Conservation (phyloP, 768 basidiomycete genomes). For the Rubroboletus pulcherrimus region DNA sequence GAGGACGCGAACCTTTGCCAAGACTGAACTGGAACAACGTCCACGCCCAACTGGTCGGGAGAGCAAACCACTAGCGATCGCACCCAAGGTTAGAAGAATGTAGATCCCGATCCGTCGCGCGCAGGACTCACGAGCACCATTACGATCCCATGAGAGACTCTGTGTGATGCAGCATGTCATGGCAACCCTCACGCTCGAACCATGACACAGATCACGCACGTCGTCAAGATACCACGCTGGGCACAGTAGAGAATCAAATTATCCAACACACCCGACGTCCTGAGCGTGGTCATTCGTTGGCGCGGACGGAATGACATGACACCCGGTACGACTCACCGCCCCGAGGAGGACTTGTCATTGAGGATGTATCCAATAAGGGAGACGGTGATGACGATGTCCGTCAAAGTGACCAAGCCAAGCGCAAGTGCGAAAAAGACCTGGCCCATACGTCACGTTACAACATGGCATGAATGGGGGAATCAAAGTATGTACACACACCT, state of each 20-base stretch:
- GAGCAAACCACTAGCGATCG: constrained; percentile 5
- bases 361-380: constrained; percentile 10
- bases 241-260: constrained; percentile 8
- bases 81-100: neutral
- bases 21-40: constrained; percentile 14
- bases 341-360: neutral
- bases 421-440: constrained; percentile 8
- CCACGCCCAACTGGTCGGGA: constrained; percentile 2
- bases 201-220: constrained; percentile 1
- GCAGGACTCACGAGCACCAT: constrained; percentile 6
- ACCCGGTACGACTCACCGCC: constrained; percentile 1
- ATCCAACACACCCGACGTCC: constrained; percentile 6
- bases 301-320: neutral
- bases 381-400: constrained; percentile 14
- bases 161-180: neutral
- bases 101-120: neutral
- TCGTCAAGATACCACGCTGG: constrained; percentile 15
- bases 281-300: neutral
- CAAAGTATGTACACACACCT: too few species aligned
- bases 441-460: too few species aligned
- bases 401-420: constrained; percentile 14
- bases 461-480: too few species aligned
- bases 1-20: neutral
- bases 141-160: constrained; percentile 5
- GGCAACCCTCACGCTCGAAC: neutral